Evolutionary conservation across 495 filamentous ascomycete species (phyloP).

Genomic region (Cercophora samala): DNA sequence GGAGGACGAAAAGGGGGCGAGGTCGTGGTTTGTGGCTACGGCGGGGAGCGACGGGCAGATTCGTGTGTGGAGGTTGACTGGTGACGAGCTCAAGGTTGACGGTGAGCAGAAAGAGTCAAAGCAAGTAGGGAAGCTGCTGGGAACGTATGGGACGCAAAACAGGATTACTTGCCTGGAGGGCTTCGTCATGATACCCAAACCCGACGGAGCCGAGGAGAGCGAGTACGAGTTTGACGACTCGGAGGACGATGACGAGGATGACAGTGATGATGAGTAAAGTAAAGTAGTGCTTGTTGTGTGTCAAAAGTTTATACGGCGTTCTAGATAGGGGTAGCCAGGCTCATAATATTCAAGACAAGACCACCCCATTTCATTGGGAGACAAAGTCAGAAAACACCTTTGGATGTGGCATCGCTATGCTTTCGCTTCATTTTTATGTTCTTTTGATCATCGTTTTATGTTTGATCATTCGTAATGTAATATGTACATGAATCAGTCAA

Average conservation of each 20-base stretch:
- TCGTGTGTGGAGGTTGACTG: conserved; percentile 64
- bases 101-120: conserved; percentile 33
- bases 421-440: background rate
- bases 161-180: conserved; percentile 85
- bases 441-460: background rate
- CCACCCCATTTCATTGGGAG: background rate
- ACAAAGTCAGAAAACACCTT: background rate
- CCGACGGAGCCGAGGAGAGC: conserved; percentile 46
- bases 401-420: background rate
- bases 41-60: conserved; percentile 80
- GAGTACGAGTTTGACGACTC: conserved; percentile 48
- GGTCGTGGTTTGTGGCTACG: conserved; percentile 60
- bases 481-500: background rate
- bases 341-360: background rate
- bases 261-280: conserved; percentile 46
- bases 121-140: conserved; percentile 70
- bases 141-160: conserved; percentile 77
- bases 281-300: too few species aligned
- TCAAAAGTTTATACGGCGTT: background rate
- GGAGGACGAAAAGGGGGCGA: conserved; percentile 36
- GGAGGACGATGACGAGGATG: conserved; percentile 42
- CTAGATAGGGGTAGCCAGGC: background rate
- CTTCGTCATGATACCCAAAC: conserved; percentile 73
- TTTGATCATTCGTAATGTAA: background rate
- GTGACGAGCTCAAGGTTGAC: conserved; percentile 39